A percentile compares a stretch with the other conserved stretches of the same genome.
phyloP scores from a whole-genome alignment of 257 asterid genomes.

The Jacaranda copaia region DNA sequence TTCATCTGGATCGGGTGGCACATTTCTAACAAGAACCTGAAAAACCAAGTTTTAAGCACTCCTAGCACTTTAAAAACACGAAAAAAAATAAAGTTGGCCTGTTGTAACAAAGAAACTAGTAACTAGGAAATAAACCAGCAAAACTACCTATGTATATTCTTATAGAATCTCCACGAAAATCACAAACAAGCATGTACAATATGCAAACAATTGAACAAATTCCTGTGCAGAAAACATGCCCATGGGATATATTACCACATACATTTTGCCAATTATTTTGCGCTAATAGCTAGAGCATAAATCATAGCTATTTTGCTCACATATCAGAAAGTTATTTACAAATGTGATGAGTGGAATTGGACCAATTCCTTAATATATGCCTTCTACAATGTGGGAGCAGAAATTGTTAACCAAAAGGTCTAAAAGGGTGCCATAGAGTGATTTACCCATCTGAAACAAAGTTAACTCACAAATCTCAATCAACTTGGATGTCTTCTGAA shows the following conservation, averaged over 20 bases:
- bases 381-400: too few species aligned
- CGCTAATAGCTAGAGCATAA: conserved; percentile 14
- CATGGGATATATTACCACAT: conserved; percentile 11
- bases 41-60: conserved; percentile 33
- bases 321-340: background rate
- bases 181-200: background rate
- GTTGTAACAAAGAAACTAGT: conserved; percentile 17
- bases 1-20: conserved; percentile 92
- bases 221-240: background rate
- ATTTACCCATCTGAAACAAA: too few species aligned
- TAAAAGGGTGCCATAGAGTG: too few species aligned
- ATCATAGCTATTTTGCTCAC: background rate
- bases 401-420: too few species aligned
- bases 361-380: too few species aligned
- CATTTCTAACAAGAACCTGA: conserved; percentile 88
- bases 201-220: conserved; percentile 19
- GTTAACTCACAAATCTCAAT: background rate
- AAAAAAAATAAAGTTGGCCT: conserved; percentile 13
- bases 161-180: background rate
- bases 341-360: background rate
- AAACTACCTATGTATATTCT: background rate
- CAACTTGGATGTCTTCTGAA: background rate
- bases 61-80: conserved; percentile 14
- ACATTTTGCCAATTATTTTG: background rate
- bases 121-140: conserved; percentile 26